Conservation (phyloP, 163 green algal genomes). For the Scenedesmus sp. region DNA sequence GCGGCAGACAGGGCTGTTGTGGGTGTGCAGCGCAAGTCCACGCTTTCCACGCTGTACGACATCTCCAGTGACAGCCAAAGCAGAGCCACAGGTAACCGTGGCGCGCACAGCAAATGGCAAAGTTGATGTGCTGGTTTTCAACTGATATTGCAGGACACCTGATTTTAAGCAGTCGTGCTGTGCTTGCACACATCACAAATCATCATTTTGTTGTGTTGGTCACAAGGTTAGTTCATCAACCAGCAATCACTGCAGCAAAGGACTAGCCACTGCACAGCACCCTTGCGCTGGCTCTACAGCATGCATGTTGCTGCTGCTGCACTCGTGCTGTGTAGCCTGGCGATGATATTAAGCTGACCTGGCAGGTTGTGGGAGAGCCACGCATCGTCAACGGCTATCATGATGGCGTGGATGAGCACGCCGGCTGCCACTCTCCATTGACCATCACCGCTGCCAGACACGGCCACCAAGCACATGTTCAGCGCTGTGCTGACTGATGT, state of each 20-base stretch:
- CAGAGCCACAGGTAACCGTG: background rate
- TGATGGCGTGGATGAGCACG: background rate
- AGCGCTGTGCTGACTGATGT: constrained; percentile 44
- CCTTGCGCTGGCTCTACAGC: background rate
- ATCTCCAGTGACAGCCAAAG: background rate
- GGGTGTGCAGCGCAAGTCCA: constrained; percentile 1
- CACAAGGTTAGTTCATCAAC: too few species aligned
- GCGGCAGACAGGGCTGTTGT: background rate
- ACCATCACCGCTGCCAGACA: constrained; percentile 5
- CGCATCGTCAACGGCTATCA: constrained; percentile 15
- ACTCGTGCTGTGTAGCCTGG: background rate
- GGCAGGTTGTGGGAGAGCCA: constrained; percentile 18
- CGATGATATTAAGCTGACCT: background rate
- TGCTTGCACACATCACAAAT: background rate
- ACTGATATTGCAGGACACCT: background rate
- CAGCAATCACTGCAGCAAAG: background rate
- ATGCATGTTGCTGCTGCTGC: background rate
- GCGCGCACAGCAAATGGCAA: background rate
- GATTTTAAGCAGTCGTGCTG: background rate
- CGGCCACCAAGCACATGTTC: constrained; percentile 29
- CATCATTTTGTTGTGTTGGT: background rate
- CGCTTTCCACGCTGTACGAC: background rate
- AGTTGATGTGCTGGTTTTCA: background rate
- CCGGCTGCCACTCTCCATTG: constrained; percentile 20
- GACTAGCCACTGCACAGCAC: background rate